Conservation (phyloP, 176 grass and related monocot species). For the Eremochloa ophiuroides region DNA sequence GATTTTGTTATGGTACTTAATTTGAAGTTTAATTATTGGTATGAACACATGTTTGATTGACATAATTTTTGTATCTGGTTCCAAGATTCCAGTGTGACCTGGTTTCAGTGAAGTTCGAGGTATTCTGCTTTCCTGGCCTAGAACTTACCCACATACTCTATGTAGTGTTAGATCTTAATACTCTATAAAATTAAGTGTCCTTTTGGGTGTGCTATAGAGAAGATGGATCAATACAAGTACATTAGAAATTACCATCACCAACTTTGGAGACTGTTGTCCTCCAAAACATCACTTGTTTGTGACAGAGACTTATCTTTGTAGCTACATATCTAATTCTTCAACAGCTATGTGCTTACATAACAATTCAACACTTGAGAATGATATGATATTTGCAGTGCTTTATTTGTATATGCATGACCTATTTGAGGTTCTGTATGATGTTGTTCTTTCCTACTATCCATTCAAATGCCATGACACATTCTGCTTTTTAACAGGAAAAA, state of each 20-base stretch:
- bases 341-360: not conserved
- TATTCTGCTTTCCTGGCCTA: not conserved
- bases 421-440: not conserved
- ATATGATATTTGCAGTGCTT: not conserved
- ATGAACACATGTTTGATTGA: not conserved
- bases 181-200: not conserved
- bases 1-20: conserved; percentile 2
- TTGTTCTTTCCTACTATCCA: not conserved
- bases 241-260: not conserved
- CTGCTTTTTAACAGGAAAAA: not conserved
- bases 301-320: not conserved
- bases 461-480: not conserved
- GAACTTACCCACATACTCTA: not conserved
- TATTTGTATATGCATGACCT: not conserved
- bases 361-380: not conserved
- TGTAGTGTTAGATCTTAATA: not conserved
- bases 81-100: not conserved
- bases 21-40: not conserved
- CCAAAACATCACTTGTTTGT: not conserved
- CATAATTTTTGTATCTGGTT: not conserved
- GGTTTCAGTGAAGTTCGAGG: not conserved
- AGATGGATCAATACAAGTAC: not conserved
- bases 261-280: not conserved
- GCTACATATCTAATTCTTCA: not conserved
- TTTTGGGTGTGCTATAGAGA: not conserved